Base-by-base conservation (phyloP, 805 yeast species). In the Blastobotrys chiropterorum region DNA sequence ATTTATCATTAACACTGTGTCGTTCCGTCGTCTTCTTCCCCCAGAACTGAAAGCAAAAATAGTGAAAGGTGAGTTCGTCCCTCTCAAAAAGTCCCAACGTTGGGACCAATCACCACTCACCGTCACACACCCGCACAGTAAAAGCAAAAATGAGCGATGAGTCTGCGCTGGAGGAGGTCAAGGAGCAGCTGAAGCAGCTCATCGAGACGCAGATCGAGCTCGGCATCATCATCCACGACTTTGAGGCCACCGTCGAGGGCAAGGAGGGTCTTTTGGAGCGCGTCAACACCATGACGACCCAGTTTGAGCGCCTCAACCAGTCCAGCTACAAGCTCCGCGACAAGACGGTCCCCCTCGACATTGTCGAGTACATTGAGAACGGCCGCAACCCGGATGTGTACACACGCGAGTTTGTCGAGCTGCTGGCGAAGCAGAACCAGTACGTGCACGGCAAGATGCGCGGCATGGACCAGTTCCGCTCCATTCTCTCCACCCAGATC, bases 301-400 rank as follows among this genome's bases (percentile, higher is more conserved):
- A 55, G 41, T 50, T 58, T 11, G 69, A 70, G 17, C 70, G 67
- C 1, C 58, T 80, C 17, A 6, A 68, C 43, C 45, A 43, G 46
- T 22, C 43, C 34, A 21, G 47, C 47, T 17, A 38, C 46, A 17
- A 5, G 16, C 38, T 34, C 45, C 39, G 16, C 30, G 44, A 20
- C 51, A 49, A 20, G 46, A 42, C 34, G 26, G 53, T 67, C 2
- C 97, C 97, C 0, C 67, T 85, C 39, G 97, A 90, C 62, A 90
- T 90, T n/a, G 72, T 90, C 13, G 83, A 85, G 56, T 94, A 94
- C 63, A 88, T 94, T 39, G 98, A 94, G 64, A 95, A 89, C 62
- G 99, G 99, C 1, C 75, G 99, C 59, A 94, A 94, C 64, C 98
- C 99, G 0, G 98, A 94, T 64, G 90, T 94, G 40, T 94, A 94